Conservation (phyloP, 1,284 basidiomycete genomes). For the Apiotrichum gracile region DNA sequence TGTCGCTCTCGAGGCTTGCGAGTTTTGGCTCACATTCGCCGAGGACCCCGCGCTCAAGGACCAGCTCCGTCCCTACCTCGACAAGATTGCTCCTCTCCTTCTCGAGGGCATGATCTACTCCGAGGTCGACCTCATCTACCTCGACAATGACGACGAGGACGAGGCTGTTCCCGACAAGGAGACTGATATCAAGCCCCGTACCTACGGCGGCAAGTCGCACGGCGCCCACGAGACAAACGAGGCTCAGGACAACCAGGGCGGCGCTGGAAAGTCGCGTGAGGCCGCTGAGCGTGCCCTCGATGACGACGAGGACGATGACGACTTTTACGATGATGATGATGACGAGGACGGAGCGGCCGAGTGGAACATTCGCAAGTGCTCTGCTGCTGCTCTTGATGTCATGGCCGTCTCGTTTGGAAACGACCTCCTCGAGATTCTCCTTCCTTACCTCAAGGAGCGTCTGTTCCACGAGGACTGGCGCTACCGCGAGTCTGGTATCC, state of each 20-base stretch:
- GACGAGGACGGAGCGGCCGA: slow-evolving; percentile 96
- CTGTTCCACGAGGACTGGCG: slow-evolving; percentile 92
- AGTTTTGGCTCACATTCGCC: slow-evolving; percentile 99
- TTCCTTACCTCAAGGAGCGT: slow-evolving; percentile 86
- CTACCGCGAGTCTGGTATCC: slow-evolving; percentile 89
- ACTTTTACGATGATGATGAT: slow-evolving; percentile 83
- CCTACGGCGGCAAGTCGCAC: slow-evolving; percentile 75
- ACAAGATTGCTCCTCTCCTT: slow-evolving; percentile 83
- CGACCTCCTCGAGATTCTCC: slow-evolving; percentile 79
- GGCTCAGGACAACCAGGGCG: slow-evolving; percentile 20
- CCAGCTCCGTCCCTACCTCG: slow-evolving; percentile 77
- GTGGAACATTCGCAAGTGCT: slow-evolving; percentile 98
- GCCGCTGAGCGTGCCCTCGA: slow-evolving; percentile 48
- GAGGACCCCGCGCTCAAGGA: slow-evolving; percentile 82
- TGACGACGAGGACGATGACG: slow-evolving; percentile 76
- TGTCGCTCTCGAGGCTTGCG: slow-evolving; percentile 93
- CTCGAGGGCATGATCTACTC: slow-evolving; percentile 97
- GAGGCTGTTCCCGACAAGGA: slow-evolving; percentile 87
- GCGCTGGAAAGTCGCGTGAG: slow-evolving; percentile 33
- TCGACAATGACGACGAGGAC: slow-evolving; percentile 81
- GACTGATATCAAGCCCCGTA: slow-evolving; percentile 90
- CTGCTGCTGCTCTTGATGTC: slow-evolving; percentile 94
- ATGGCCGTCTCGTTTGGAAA: slow-evolving; percentile 86
- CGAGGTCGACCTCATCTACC: slow-evolving; percentile 90
- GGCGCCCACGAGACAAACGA: slow-evolving; percentile 60